Conservation (phyloP, 331 rosid genomes). For the Erythrophleum ivorense region DNA sequence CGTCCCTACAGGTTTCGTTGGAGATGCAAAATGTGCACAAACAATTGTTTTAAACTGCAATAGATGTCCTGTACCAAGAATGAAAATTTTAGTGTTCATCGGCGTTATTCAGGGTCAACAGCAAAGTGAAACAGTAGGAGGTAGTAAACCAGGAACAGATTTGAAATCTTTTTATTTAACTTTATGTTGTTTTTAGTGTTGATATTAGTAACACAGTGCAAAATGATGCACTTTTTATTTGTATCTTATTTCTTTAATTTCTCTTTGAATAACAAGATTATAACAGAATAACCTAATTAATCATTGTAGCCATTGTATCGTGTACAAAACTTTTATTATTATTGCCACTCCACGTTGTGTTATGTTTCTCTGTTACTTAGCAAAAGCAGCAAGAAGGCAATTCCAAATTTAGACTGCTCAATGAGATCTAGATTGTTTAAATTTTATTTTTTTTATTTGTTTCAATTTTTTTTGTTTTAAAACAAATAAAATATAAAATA, state of each 20-base stretch:
- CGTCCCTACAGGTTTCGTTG: background rate
- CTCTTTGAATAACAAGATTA: background rate
- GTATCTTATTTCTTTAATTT: background rate
- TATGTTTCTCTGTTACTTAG: too few relatives aligned
- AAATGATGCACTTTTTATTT: background rate
- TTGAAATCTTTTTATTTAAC: background rate
- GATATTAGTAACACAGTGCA: background rate
- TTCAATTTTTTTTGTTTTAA: too few relatives aligned
- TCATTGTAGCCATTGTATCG: background rate
- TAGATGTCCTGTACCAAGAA: background rate
- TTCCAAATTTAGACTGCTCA: too few relatives aligned
- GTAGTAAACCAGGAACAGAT: background rate
- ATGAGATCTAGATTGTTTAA: too few relatives aligned
- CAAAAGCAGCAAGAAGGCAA: too few relatives aligned
- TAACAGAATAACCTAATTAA: background rate
- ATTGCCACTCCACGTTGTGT: too few relatives aligned
- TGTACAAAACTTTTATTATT: too few relatives aligned
- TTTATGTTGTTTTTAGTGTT: background rate
- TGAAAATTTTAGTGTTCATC: slow-evolving; percentile 28
- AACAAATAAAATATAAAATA: too few relatives aligned
- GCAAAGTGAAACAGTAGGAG: background rate
- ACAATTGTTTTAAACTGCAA: background rate
- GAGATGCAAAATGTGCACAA: slow-evolving; percentile 11
- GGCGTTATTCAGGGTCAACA: background rate
- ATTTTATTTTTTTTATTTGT: too few relatives aligned